Conservation (phyloP, 768 basidiomycete species). For the Suillus paluster region DNA sequence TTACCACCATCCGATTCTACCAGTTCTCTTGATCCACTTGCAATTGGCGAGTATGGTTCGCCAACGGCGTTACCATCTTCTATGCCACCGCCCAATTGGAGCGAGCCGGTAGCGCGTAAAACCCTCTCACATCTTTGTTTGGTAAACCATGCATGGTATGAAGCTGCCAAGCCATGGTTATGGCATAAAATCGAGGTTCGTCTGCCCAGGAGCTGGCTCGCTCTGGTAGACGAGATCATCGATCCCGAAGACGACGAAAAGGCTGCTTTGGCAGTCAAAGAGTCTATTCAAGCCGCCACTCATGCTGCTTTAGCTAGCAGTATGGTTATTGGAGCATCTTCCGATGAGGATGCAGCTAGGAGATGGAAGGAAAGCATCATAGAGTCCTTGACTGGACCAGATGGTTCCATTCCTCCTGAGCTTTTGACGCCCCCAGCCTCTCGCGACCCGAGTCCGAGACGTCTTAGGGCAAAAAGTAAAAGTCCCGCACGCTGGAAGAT, state of each 20-base stretch:
- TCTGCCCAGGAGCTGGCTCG: constrained; percentile 83
- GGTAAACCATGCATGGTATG: constrained; percentile 78
- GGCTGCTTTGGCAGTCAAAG: constrained; percentile 64
- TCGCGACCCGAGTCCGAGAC: constrained; percentile 81
- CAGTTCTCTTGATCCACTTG: constrained; percentile 74
- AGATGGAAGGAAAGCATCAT: constrained; percentile 66
- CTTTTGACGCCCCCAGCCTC: constrained; percentile 80
- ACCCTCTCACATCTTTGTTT: constrained; percentile 75
- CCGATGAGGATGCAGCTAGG: constrained; percentile 47
- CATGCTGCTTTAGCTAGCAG: constrained; percentile 59
- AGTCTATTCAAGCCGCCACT: constrained; percentile 70
- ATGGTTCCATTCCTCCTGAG: constrained; percentile 73
- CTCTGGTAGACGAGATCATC: constrained; percentile 78
- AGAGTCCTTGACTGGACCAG: constrained; percentile 62
- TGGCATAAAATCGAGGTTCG: constrained; percentile 86
- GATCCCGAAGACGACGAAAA: constrained; percentile 74
- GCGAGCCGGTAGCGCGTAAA: constrained; percentile 65
- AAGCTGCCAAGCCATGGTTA: constrained; percentile 86
- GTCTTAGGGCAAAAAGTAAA: constrained; percentile 75
- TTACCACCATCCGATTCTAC: constrained; percentile 48
- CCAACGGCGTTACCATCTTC: constrained; percentile 76
- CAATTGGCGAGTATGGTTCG: constrained; percentile 42
- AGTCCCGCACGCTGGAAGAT: constrained; percentile 87
- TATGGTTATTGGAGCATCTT: constrained; percentile 37
- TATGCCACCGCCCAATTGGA: constrained; percentile 70